Percentiles rank a stretch among this genome's conserved stretches.
phyloP scores from a whole-genome alignment of 2,329 filamentous ascomycete species.

The Calonectria montana region DNA sequence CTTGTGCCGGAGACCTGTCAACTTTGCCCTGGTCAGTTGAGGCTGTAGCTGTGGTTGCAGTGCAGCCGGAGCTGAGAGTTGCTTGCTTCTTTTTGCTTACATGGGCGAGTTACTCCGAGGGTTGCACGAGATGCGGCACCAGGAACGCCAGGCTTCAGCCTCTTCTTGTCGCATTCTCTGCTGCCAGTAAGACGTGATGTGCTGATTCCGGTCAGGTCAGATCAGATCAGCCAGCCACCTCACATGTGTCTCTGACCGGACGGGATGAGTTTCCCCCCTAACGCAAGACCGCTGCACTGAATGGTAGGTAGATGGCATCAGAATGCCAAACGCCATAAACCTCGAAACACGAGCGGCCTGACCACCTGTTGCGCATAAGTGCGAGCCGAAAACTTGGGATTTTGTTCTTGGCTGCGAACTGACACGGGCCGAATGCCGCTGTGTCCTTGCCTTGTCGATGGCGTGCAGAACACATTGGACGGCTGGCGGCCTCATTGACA shows the following conservation, averaged over 20 bases:
- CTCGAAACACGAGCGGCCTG: constrained; percentile 4
- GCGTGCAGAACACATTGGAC: constrained; percentile 22
- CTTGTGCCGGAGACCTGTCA: neutral
- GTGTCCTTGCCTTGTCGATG: constrained; percentile 15
- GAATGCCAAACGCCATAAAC: neutral
- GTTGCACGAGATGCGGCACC: neutral
- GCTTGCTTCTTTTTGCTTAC: neutral
- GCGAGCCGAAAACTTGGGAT: constrained; percentile 14
- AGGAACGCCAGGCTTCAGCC: neutral
- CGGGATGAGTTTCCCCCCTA: neutral
- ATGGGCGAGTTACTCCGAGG: neutral
- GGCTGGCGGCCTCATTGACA: constrained; percentile 9
- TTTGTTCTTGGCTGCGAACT: constrained; percentile 5
- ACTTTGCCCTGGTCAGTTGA: constrained; percentile 7
- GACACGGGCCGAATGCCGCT: constrained; percentile 20
- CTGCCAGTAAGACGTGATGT: neutral
- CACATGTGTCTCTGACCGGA: neutral
- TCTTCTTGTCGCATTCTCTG: neutral
- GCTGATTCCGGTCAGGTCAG: neutral
- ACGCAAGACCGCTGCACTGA: neutral
- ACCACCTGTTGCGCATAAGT: constrained; percentile 1
- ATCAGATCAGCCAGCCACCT: neutral
- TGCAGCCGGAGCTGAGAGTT: neutral
- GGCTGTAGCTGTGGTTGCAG: constrained; percentile 12
- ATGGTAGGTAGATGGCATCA: neutral